Evolutionary conservation across 768 basidiomycete genomes (phyloP).

Genomic region (Kwoniella dendrophila): DNA sequence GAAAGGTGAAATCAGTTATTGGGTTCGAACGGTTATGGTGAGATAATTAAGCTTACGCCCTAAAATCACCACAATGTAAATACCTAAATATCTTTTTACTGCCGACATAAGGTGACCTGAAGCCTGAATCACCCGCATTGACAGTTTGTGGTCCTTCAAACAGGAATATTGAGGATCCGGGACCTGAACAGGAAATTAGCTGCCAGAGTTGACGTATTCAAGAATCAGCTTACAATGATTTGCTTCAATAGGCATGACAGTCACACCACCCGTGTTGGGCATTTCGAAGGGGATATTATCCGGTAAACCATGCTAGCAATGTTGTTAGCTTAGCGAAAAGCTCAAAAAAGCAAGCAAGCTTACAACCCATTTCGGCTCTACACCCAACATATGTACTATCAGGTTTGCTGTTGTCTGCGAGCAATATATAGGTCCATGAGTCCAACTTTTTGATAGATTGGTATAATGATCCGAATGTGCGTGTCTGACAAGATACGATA

Average conservation of each 20-base stretch:
- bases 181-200: slow-evolving; percentile 57
- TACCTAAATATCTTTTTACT: slow-evolving; percentile 75
- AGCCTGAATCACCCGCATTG: slow-evolving; percentile 80
- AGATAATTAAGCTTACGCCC: slow-evolving; percentile 41
- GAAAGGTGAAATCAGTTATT: slow-evolving; percentile 60
- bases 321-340: slow-evolving; percentile 7
- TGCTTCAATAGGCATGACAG: slow-evolving; percentile 92
- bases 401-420: slow-evolving; percentile 90
- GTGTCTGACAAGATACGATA: slow-evolving; percentile 67
- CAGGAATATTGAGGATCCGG: slow-evolving; percentile 89
- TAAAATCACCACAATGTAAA: slow-evolving; percentile 81
- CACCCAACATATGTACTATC: slow-evolving; percentile 85
- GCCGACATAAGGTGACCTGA: slow-evolving; percentile 72
- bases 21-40: background rate
- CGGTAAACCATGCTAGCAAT: slow-evolving; percentile 66
- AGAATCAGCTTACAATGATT: slow-evolving; percentile 77
- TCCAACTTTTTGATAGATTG: slow-evolving; percentile 84
- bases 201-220: background rate
- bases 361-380: slow-evolving; percentile 81
- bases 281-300: slow-evolving; percentile 74
- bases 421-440: slow-evolving; percentile 91
- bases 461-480: slow-evolving; percentile 98
- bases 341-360: slow-evolving; percentile 10
- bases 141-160: slow-evolving; percentile 90
- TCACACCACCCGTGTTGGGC: slow-evolving; percentile 80